phyloP scores from a whole-genome alignment of 2,329 filamentous ascomycete genomes.

The Fusarium zealandicum region DNA sequence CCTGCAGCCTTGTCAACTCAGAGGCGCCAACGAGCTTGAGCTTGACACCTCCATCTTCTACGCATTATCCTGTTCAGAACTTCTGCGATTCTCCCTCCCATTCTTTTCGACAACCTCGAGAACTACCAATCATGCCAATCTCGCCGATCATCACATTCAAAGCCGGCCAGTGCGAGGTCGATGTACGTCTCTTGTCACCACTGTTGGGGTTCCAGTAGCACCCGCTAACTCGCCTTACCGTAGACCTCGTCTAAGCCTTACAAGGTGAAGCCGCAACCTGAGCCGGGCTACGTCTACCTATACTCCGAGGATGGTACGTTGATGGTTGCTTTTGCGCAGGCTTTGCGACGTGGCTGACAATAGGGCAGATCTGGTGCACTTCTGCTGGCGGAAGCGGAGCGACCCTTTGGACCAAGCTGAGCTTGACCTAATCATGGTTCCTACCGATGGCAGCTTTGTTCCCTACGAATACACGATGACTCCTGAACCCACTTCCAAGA shows the following conservation, averaged over 20 bases:
- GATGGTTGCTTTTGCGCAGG: not conserved
- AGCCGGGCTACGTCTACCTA: slow-evolving; percentile 88
- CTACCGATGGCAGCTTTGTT: slow-evolving; percentile 84
- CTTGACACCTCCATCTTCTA: slow-evolving; percentile 3
- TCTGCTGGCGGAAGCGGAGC: slow-evolving; percentile 91
- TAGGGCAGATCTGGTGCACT: slow-evolving; percentile 82
- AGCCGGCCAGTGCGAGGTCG: slow-evolving; percentile 85
- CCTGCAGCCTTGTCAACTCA: slow-evolving; percentile 44
- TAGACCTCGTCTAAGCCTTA: slow-evolving; percentile 63
- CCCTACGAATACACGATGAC: slow-evolving; percentile 73
- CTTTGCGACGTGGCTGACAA: slow-evolving; percentile 5
- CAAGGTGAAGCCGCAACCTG: slow-evolving; percentile 76
- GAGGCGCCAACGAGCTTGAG: slow-evolving; percentile 15
- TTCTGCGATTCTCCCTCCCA: slow-evolving; percentile 5
- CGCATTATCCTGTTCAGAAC: not conserved
- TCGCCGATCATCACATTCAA: slow-evolving; percentile 93
- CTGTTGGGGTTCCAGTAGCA: slow-evolving; percentile 7
- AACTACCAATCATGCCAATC: slow-evolving; percentile 71
- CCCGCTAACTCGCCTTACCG: slow-evolving; percentile 36
- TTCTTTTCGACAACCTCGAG: slow-evolving; percentile 10
- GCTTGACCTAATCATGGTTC: slow-evolving; percentile 92
- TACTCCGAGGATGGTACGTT: slow-evolving; percentile 83
- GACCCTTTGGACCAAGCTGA: slow-evolving; percentile 75
- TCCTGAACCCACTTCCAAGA: slow-evolving; percentile 66
- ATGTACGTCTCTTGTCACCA: slow-evolving; percentile 63